Conservation (phyloP, 2,329 filamentous ascomycete genomes). For the Fusarium albosuccineum region DNA sequence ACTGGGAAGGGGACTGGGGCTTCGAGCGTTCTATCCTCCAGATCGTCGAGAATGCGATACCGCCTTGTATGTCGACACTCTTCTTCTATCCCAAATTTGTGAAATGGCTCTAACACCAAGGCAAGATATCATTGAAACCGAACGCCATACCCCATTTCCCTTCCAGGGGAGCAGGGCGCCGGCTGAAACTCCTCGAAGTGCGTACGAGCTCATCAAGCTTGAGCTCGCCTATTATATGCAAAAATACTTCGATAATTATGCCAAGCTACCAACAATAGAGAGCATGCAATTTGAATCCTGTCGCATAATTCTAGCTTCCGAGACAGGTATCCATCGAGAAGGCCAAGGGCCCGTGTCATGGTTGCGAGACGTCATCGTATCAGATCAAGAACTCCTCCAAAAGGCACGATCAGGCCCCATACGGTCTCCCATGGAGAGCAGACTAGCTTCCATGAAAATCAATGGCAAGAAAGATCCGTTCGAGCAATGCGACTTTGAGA, state of each 20-base stretch:
- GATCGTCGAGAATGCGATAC: slow-evolving; percentile 57
- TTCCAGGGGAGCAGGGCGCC: slow-evolving; percentile 40
- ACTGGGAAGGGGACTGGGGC: slow-evolving; percentile 60
- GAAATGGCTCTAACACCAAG: not conserved
- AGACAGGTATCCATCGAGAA: slow-evolving; percentile 20
- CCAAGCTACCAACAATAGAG: slow-evolving; percentile 34
- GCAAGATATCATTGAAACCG: slow-evolving; percentile 36
- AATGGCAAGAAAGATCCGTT: slow-evolving; percentile 47
- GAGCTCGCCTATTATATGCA: slow-evolving; percentile 50
- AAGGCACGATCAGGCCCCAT: slow-evolving; percentile 44
- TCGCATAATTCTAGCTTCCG: slow-evolving; percentile 47
- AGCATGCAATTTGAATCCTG: slow-evolving; percentile 45
- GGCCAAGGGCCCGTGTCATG: slow-evolving; percentile 33
- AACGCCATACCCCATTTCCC: slow-evolving; percentile 39
- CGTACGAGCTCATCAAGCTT: slow-evolving; percentile 54
- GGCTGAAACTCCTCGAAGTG: slow-evolving; percentile 31
- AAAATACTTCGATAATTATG: slow-evolving; percentile 38
- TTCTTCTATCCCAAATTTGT: not conserved
- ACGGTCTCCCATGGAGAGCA: slow-evolving; percentile 36
- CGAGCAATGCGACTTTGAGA: slow-evolving; percentile 46
- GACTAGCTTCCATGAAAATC: slow-evolving; percentile 39
- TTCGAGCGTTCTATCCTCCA: slow-evolving; percentile 53
- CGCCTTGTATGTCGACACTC: slow-evolving; percentile 50
- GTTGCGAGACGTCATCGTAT: slow-evolving; percentile 45
- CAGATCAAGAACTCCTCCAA: slow-evolving; percentile 12